A percentile compares a stretch with the other conserved stretches of the same genome.
These are phyloP conservation scores for Termitomyces sp. DNA, from an alignment of 768 basidiomycete species.

Conservation along the genomic window DNA sequence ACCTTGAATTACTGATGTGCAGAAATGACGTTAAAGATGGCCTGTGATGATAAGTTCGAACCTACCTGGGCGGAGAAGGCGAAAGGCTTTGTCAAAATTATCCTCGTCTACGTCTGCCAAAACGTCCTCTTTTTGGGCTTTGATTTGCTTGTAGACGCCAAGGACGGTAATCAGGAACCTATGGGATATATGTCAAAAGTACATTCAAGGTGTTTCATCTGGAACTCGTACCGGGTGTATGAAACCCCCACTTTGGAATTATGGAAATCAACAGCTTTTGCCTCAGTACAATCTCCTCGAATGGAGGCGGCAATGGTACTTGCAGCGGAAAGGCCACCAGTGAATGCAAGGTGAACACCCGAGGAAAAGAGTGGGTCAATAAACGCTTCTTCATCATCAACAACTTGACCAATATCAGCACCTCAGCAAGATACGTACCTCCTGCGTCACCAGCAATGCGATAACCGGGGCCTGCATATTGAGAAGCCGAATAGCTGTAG, in stretches of 20 bases:
- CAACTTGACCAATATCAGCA: neutral
- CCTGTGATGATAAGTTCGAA: neutral
- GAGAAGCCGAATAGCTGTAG: neutral
- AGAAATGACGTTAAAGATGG: neutral
- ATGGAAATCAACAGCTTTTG: slow-evolving; percentile 22
- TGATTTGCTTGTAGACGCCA: slow-evolving; percentile 40
- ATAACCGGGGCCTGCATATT: neutral
- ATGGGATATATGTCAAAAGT: neutral
- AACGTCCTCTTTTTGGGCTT: slow-evolving; percentile 28
- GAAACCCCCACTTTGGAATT: slow-evolving; percentile 20
- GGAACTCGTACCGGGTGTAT: slow-evolving; percentile 23
- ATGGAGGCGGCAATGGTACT: slow-evolving; percentile 26
- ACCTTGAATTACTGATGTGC: slow-evolving; percentile 44
- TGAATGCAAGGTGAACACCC: slow-evolving; percentile 32
- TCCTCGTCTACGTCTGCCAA: slow-evolving; percentile 32
- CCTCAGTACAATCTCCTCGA: slow-evolving; percentile 18
- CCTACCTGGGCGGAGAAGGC: slow-evolving; percentile 25
- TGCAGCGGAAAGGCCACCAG: slow-evolving; percentile 28
- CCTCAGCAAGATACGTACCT: slow-evolving; percentile 21
- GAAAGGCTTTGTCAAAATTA: slow-evolving; percentile 40
- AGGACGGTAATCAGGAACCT: slow-evolving; percentile 39
- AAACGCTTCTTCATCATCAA: slow-evolving; percentile 28
- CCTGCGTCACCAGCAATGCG: slow-evolving; percentile 37
- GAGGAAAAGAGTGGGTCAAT: slow-evolving; percentile 39
- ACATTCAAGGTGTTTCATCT: neutral